Conservation (phyloP, 805 yeast genomes). For the Ascoidea rubescens region DNA sequence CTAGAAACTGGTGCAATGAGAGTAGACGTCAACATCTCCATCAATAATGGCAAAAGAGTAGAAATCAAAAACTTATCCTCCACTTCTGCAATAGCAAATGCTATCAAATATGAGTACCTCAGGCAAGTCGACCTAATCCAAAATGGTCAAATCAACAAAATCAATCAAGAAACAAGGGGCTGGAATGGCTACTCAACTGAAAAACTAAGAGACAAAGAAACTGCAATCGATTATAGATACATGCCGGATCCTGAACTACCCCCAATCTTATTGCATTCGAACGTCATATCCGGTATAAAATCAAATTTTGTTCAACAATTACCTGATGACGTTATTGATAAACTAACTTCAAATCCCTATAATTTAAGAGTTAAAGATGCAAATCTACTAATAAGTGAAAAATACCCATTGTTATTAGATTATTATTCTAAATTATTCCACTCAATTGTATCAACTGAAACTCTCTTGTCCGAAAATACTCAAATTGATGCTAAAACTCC, state of each 20-base stretch:
- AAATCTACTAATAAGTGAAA: constrained; percentile 33
- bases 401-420: constrained; percentile 23
- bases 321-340: constrained; percentile 44
- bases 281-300: constrained; percentile 27
- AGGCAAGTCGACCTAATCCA: constrained; percentile 48
- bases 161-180: constrained; percentile 62
- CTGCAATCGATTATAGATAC: constrained; percentile 76
- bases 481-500: constrained; percentile 25
- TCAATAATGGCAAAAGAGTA: constrained; percentile 57
- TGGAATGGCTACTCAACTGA: constrained; percentile 75
- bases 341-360: constrained; percentile 35
- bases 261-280: constrained; percentile 28
- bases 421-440: constrained; percentile 37
- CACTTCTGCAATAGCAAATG: constrained; percentile 63
- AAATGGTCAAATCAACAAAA: constrained; percentile 19
- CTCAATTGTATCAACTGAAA: constrained; percentile 10
- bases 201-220: constrained; percentile 63
- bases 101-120: constrained; percentile 56
- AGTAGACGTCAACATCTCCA: constrained; percentile 87
- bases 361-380: constrained; percentile 62
- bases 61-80: constrained; percentile 87
- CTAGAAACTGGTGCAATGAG: constrained; percentile 91
- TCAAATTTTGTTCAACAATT: constrained; percentile 32
- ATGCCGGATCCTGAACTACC: constrained; percentile 93
- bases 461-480: constrained; percentile 12